phyloP scores from a whole-genome alignment of 495 filamentous ascomycete genomes.

The Tuber microsphaerosporum region DNA sequence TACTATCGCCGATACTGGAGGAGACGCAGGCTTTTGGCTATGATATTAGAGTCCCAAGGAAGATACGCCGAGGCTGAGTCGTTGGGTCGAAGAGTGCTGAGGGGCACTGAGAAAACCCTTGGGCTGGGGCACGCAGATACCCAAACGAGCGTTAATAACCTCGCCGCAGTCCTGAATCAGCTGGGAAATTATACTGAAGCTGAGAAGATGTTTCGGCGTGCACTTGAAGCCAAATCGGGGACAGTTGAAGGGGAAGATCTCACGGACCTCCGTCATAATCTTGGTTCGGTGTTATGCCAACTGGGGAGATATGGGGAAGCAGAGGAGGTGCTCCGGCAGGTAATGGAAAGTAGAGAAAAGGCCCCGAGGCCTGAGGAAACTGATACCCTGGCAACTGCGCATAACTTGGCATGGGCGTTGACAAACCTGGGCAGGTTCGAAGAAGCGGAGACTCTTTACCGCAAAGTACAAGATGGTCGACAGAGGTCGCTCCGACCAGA shows the following conservation, averaged over 20 bases:
- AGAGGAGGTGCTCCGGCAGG: constrained; percentile 23
- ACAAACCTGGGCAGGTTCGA: constrained; percentile 15
- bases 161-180: constrained; percentile 11
- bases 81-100: constrained; percentile 17
- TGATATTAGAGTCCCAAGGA: constrained; percentile 31
- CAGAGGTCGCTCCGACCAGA: constrained; percentile 39
- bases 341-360: constrained; percentile 26
- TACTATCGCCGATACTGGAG: constrained; percentile 1
- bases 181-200: constrained; percentile 17
- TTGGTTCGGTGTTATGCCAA: constrained; percentile 11
- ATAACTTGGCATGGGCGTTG: constrained; percentile 14
- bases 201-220: constrained; percentile 11
- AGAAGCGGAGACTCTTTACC: constrained; percentile 36
- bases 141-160: constrained; percentile 19
- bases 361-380: constrained; percentile 25
- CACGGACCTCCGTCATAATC: neutral
- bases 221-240: constrained; percentile 3
- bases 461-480: constrained; percentile 33
- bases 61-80: constrained; percentile 35
- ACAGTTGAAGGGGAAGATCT: constrained; percentile 1
- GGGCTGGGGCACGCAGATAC: constrained; percentile 19
- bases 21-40: constrained; percentile 1
- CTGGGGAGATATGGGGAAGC: constrained; percentile 36
- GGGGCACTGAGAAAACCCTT: constrained; percentile 10
- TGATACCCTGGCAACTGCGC: constrained; percentile 15